Base-by-base conservation (phyloP, 2,329 filamentous ascomycete genomes). In the Pseudogymnoascus sp. region DNA sequence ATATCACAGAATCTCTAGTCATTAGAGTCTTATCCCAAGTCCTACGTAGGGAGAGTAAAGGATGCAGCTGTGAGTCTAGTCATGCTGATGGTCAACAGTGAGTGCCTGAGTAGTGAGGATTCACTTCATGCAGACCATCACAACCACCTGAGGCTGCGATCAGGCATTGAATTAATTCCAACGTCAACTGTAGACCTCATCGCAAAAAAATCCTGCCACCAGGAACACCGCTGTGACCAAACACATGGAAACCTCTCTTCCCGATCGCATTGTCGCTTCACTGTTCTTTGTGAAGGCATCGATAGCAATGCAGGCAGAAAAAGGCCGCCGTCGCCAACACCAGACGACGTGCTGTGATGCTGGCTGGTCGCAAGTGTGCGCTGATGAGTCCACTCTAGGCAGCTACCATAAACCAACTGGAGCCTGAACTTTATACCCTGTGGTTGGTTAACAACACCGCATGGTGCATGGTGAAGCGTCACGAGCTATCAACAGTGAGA, bases 331-430 rank as follows among this genome's bases (percentile, higher is more conserved):
- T 77, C 0, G 89, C 90, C 17, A 97, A 76, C 0, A 78, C 78
- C 4, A 91, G 80, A 0, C 97, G 79, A 66, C 97, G 87, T 3
- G 79, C 78, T 0, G 92, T 95, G 0, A 93, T 91, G 67, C 86
- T 84, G 2, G 86, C 80, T 31, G 13, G 44, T 55, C 44, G 27
- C 44, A 55, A 55, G 27, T 55, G 27, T 31, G 44, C 44, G 44
- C 44, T n/a, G 27, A 55, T 55, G 44, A 55, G 44, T 33, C 44
- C n/a, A 33, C 27, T 55, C 44, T 55, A 55, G 44, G 44, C 44
- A 55, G 13, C 44, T 55, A 27, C 44, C 44, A 55, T 33, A 31
- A 9, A 9, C 5, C 44, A 17, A 33, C 44, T 55, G 44, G 44
- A 55, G 27, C 44, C 44, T 55, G 44, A 31, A 55, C 44, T 51